Base-by-base conservation (phyloP, 768 basidiomycete genomes). In the Calocybe gangraenosa region DNA sequence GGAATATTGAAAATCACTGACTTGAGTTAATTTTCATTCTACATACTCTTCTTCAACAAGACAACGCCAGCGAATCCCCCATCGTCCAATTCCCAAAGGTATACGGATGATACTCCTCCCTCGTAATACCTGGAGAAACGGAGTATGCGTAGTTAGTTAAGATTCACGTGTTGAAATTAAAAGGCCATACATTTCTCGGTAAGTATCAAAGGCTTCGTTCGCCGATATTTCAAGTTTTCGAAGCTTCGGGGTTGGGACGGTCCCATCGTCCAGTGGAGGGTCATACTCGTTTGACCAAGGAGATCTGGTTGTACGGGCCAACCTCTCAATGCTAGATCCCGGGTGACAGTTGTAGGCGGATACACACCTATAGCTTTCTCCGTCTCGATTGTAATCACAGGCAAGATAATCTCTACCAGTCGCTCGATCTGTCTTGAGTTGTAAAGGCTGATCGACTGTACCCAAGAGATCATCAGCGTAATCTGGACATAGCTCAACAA, bases 231-330 rank as follows among this genome's bases (percentile, higher is more conserved):
- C 96, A 19, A 99, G 73, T 59, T 92, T 88, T 46, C 96, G 81
- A 47, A 98, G 77, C 59, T 84, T 89, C 14, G 83, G 67, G 7
- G 86, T 82, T 0, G 96, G 96, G 2, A 79, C 70, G 3, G 94
- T 93, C 2, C 92, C 95, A 52, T 95, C 91, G 15, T 93, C 85
- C 36, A 92, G 64, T 1, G 87, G 87, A 18, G 93, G 90, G 51
- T 92, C 85, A 60, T 98, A 99, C 60, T 89, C 85, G 62, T 98
- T 99, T 18, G 94, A 93, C 94, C 95, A 98, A 7, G 96, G 96
- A 2, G 96, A 99, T 58, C 95, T 99, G 47, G 20, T 39, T 40
- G 34, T 17, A 25, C 25, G 8, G 19, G 10, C 11, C n/a, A n/a
- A 13, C 22, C 14, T 34, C 14, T 18, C 30, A 40, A 2, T 37